Evolutionary conservation across 78 protist genomes (phyloP).

Genomic region (Dictyostelium citrinum): DNA sequence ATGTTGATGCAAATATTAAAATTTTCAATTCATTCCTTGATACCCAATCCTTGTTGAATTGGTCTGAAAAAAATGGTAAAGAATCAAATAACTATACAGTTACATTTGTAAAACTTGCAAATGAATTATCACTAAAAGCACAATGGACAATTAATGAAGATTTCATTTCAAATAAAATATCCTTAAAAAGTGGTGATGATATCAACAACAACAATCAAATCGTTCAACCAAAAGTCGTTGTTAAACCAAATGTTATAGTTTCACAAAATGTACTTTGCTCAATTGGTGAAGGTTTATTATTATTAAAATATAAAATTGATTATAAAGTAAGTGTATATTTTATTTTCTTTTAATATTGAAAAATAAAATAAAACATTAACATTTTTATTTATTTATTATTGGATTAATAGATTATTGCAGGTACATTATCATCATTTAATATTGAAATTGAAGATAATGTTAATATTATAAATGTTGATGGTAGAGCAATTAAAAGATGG

Average conservation of each 20-base stretch:
- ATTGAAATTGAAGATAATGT: constrained; percentile 8
- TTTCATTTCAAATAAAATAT: neutral
- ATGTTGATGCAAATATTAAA: constrained; percentile 46
- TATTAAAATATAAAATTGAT: constrained; percentile 9
- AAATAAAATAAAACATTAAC: too few relatives aligned
- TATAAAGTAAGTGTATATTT: constrained; percentile 13
- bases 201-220: neutral
- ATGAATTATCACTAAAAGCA: constrained; percentile 19
- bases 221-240: neutral
- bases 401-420: constrained; percentile 11
- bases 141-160: constrained; percentile 68
- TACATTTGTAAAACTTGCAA: constrained; percentile 39
- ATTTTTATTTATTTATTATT: too few relatives aligned
- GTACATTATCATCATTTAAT: constrained; percentile 33
- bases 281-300: constrained; percentile 64
- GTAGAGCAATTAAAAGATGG: constrained; percentile 65
- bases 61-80: neutral
- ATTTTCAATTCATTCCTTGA: constrained; percentile 53
- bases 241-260: constrained; percentile 50
- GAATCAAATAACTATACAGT: constrained; percentile 15
- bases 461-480: constrained; percentile 46
- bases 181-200: neutral
- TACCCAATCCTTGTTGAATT: neutral
- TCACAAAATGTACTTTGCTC: constrained; percentile 23
- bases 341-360: too few relatives aligned